These are phyloP conservation scores for Boletus tylopilopsis DNA, from an alignment of 768 basidiomycete genomes.

Conservation along the genomic window DNA sequence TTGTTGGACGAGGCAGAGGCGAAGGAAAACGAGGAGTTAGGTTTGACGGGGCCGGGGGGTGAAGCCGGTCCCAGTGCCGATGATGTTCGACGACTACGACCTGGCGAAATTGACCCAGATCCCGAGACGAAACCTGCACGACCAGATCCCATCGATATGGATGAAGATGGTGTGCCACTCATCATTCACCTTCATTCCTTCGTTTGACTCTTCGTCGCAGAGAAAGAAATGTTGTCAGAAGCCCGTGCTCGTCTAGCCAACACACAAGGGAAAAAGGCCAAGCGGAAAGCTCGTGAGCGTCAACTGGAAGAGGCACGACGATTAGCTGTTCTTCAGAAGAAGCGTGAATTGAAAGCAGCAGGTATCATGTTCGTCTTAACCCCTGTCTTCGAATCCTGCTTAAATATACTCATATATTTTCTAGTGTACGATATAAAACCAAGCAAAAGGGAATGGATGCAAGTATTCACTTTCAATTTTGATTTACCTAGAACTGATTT, in stretches of 20 bases:
- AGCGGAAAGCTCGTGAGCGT: slow-evolving; percentile 95
- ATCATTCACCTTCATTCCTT: background rate
- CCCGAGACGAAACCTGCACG: slow-evolving; percentile 98
- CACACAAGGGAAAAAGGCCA: slow-evolving; percentile 99
- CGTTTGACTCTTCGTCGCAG: slow-evolving; percentile 36
- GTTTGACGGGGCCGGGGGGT: slow-evolving; percentile 74
- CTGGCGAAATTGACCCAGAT: slow-evolving; percentile 98
- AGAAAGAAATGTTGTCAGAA: slow-evolving; percentile 99
- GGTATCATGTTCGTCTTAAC: slow-evolving; percentile 78
- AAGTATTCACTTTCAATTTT: slow-evolving; percentile 27
- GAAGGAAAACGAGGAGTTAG: slow-evolving; percentile 93
- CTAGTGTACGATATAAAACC: slow-evolving; percentile 85
- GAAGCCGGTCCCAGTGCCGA: slow-evolving; percentile 89
- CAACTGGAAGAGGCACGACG: slow-evolving; percentile 95
- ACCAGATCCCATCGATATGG: slow-evolving; percentile 99
- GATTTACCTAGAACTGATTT: background rate
- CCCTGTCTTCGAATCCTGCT: background rate
- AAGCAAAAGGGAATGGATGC: slow-evolving; percentile 99
- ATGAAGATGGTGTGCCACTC: slow-evolving; percentile 82
- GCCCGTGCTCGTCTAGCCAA: slow-evolving; percentile 97
- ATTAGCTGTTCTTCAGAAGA: slow-evolving; percentile 94
- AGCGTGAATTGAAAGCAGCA: slow-evolving; percentile 94
- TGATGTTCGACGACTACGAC: slow-evolving; percentile 81
- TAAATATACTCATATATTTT: slow-evolving; percentile 1
- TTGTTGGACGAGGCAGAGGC: slow-evolving; percentile 95